phyloP scores from a whole-genome alignment of 352 stramenopile species.

The Phytophthora hibernalis region DNA sequence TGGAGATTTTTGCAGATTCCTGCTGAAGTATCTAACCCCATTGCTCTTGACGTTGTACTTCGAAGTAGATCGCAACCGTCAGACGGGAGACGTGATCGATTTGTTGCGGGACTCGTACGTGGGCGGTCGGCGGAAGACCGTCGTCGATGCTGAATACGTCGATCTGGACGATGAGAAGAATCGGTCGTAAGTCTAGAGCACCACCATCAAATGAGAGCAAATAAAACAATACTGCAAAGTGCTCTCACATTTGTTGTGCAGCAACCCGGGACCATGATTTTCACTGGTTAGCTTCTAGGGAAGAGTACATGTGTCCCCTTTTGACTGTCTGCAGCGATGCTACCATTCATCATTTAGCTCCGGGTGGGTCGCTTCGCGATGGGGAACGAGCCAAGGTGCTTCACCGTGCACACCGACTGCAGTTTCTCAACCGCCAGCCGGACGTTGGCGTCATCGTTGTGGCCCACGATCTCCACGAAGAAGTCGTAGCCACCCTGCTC shows the following conservation, averaged over 20 bases:
- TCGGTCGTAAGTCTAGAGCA: slow-evolving; percentile 20
- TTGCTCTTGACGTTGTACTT: slow-evolving; percentile 4
- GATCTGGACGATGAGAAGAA: slow-evolving; percentile 50
- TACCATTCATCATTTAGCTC: slow-evolving; percentile 36
- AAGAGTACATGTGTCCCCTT: slow-evolving; percentile 24
- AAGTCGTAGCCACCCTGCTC: slow-evolving; percentile 84
- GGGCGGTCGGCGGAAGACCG: slow-evolving; percentile 50
- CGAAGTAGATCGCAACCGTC: slow-evolving; percentile 63
- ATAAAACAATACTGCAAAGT: slow-evolving; percentile 3
- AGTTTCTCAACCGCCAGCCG: slow-evolving; percentile 62
- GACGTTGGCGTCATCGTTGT: slow-evolving; percentile 77
- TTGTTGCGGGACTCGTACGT: slow-evolving; percentile 55
- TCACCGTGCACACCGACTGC: slow-evolving; percentile 65
- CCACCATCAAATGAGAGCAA: not conserved
- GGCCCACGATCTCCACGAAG: slow-evolving; percentile 84
- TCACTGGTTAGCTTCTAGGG: slow-evolving; percentile 15
- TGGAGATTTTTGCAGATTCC: not conserved
- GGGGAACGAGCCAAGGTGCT: slow-evolving; percentile 86
- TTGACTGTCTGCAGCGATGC: slow-evolving; percentile 1
- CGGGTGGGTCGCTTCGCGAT: slow-evolving; percentile 57
- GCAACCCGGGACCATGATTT: not conserved
- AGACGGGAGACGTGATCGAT: slow-evolving; percentile 72
- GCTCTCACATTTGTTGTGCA: slow-evolving; percentile 7
- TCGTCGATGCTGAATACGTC: slow-evolving; percentile 81
- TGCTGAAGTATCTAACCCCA: slow-evolving; percentile 6